Evolutionary conservation across 2,329 filamentous ascomycete species (phyloP), one percentile per base, ranked within the genome.

Genomic region (Fusarium virguliforme): DNA sequence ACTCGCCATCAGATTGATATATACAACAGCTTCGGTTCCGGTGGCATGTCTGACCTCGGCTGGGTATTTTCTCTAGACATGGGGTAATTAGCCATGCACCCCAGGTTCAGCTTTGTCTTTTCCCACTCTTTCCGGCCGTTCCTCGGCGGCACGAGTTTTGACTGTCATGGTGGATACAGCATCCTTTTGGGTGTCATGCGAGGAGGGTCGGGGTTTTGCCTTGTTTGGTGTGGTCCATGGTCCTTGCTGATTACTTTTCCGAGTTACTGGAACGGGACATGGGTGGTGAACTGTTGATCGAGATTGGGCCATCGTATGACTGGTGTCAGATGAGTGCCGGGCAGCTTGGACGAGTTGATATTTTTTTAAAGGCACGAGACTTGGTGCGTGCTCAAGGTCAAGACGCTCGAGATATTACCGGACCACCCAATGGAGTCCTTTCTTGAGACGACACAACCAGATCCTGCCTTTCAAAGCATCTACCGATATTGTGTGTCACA

Each of bases 61-160:
- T 65, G 58, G 24, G 46, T 65, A 54, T 51, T 32, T 7, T 43
- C 32, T 46, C 13, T 9, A 46, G 51, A 43, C 57, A 18, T 68
- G 68, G 69, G 69, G 62, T 58, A 60, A 59, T 63, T 61, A 62
- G 53, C 62, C 62, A 72, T 70, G 62, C 70, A 70, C 70, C 69
- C 66, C 70, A 72, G 70, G 70, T 72, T 67, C 46, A 55, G 48
- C 7, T 54, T 9, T 35, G 37, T 10, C 15, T 65, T 48, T 46
- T 62, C 62, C 58, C 9, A 53, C 56, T 50, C 68, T 51, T 63
- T 63, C 56, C 70, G 70, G 70, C 69, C 40, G 60, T 72, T 67
- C 63, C 37, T 72, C 70, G 70, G 70, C 69, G 69, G 68, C 54
- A 69, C 57, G 50, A 38, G 46, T 56, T 48, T 53, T 68, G 38